These are phyloP conservation scores for Cucurbita ficifolia DNA, from an alignment of 306 rosid species.

Conservation along the genomic window DNA sequence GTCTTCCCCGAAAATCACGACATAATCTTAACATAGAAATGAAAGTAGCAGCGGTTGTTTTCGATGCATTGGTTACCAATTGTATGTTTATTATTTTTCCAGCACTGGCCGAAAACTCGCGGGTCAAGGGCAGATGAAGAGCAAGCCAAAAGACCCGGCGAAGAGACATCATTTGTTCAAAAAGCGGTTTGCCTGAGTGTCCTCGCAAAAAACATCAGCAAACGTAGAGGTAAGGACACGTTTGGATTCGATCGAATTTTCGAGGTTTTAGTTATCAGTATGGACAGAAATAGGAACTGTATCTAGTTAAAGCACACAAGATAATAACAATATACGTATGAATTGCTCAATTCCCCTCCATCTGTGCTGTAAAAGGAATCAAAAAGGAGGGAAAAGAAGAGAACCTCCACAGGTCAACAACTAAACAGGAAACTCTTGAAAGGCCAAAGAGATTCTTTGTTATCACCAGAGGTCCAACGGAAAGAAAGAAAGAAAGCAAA, in stretches of 20 bases:
- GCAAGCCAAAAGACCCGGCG: conserved; percentile 82
- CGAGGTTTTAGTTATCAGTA: background rate
- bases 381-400: background rate
- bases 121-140: conserved; percentile 50
- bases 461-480: background rate
- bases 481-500: conserved; percentile 1
- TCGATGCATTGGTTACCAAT: background rate
- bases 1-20: background rate
- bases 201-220: background rate
- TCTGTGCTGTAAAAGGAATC: background rate
- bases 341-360: background rate
- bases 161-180: conserved; percentile 63
- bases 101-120: conserved; percentile 49
- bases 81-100: conserved; percentile 5
- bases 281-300: background rate
- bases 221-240: background rate
- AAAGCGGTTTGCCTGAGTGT: conserved; percentile 28
- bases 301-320: background rate
- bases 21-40: background rate
- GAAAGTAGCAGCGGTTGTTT: background rate
- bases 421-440: background rate
- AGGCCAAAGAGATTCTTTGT: background rate
- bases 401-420: background rate
- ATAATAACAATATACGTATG: background rate
- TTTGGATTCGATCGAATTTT: background rate